Percentiles rank a stretch among this genome's conserved stretches.
Evolutionary conservation across 2,329 filamentous ascomycete species (phyloP).

Genomic region (Colletotrichum camelliae): DNA sequence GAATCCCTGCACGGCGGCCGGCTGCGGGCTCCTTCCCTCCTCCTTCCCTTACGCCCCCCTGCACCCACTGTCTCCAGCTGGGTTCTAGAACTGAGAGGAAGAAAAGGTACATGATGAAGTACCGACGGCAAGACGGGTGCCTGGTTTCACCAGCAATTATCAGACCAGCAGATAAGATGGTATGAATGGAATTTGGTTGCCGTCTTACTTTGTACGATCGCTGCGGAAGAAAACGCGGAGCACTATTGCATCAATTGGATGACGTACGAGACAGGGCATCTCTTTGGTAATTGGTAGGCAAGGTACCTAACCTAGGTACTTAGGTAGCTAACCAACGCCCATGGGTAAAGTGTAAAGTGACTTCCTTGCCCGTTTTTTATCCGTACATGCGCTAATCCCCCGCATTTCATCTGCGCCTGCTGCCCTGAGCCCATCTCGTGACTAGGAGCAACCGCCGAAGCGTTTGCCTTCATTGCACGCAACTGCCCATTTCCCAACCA

Average conservation of each 20-base stretch:
- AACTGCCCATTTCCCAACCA: background rate
- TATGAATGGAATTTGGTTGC: background rate
- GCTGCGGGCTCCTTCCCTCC: slow-evolving; percentile 6
- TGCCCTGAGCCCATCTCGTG: background rate
- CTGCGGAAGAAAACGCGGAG: background rate
- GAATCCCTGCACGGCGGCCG: background rate
- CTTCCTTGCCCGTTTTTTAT: background rate
- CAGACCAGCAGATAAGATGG: background rate
- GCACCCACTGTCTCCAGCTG: background rate
- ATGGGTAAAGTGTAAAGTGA: background rate
- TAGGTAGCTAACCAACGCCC: background rate
- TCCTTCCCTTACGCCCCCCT: background rate
- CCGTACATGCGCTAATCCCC: background rate
- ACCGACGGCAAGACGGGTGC: background rate
- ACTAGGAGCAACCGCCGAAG: background rate
- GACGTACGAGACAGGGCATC: slow-evolving; percentile 12
- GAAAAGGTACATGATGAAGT: slow-evolving; percentile 18
- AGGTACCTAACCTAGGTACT: background rate
- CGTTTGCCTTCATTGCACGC: background rate
- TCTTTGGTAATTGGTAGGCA: background rate
- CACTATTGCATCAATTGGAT: background rate
- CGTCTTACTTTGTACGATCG: background rate
- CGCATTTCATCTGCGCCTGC: background rate
- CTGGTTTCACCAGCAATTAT: background rate
- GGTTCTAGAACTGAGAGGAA: slow-evolving; percentile 24